Evolutionary conservation across 2,329 filamentous ascomycete genomes (phyloP).

Genomic region (Leptodontidium sp.): DNA sequence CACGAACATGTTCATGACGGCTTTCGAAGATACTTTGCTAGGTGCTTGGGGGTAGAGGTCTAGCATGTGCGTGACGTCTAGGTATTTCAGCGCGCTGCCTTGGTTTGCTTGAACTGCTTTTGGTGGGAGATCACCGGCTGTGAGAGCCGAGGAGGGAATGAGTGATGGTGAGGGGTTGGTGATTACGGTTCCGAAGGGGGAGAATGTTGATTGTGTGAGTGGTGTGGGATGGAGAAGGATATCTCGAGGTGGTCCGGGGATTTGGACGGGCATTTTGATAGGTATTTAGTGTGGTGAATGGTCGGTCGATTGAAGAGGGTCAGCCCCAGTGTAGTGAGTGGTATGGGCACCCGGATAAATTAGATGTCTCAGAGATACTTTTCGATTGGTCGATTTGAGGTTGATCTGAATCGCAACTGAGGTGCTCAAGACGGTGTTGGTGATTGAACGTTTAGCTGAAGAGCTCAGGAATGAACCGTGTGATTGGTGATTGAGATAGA

Average conservation of each 20-base stretch:
- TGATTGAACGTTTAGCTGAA: not conserved
- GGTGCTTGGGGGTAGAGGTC: slow-evolving; percentile 75
- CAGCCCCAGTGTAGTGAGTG: not conserved
- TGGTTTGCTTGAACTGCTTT: slow-evolving; percentile 77
- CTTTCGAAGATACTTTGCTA: slow-evolving; percentile 61
- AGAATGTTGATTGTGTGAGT: slow-evolving; percentile 75
- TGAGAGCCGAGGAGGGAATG: slow-evolving; percentile 53
- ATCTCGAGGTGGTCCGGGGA: slow-evolving; percentile 21
- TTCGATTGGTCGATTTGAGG: too few relatives aligned
- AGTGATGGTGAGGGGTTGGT: slow-evolving; percentile 71
- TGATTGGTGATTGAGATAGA: not conserved
- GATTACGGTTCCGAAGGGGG: slow-evolving; percentile 84
- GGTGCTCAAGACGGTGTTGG: not conserved
- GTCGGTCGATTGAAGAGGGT: not conserved
- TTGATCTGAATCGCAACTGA: not conserved
- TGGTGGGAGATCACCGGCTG: slow-evolving; percentile 44
- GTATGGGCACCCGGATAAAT: not conserved
- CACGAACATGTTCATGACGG: slow-evolving; percentile 86
- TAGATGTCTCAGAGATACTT: not conserved
- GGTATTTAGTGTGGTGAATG: not conserved
- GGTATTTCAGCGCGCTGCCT: slow-evolving; percentile 86
- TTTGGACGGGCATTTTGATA: slow-evolving; percentile 36
- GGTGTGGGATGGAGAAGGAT: slow-evolving; percentile 63
- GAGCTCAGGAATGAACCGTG: not conserved
- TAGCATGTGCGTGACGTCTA: slow-evolving; percentile 75